Conservation (phyloP, 345 rosid species). For the Rhodamnia rubescens region DNA sequence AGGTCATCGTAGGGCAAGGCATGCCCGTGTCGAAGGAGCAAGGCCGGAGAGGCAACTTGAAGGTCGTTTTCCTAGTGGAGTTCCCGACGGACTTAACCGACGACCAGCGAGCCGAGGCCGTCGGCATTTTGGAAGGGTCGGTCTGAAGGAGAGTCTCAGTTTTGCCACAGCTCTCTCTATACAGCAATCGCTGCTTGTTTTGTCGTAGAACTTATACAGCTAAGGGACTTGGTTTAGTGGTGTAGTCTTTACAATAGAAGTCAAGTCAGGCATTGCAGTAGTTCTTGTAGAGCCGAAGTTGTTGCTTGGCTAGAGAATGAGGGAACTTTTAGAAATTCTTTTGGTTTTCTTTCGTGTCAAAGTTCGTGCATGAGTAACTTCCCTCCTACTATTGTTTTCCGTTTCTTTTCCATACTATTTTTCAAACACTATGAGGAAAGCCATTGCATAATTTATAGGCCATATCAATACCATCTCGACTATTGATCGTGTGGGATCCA, state of each 20-base stretch:
- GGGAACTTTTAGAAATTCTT: background rate
- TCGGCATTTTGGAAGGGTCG: conserved; percentile 34
- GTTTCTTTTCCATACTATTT: background rate
- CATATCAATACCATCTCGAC: background rate
- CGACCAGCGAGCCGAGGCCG: conserved; percentile 32
- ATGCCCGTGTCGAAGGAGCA: conserved; percentile 47
- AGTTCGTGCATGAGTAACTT: background rate
- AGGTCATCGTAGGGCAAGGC: conserved; percentile 42
- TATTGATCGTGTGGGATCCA: too few relatives aligned
- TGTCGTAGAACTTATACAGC: background rate
- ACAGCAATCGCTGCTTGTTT: background rate
- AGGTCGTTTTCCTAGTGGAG: conserved; percentile 25
- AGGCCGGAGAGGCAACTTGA: conserved; percentile 54
- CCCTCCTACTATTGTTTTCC: background rate
- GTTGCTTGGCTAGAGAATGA: background rate
- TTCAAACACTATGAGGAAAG: background rate
- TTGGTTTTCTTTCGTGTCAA: background rate
- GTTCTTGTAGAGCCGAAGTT: background rate
- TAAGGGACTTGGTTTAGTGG: background rate
- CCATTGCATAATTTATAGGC: background rate
- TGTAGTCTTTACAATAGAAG: background rate
- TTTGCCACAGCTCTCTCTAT: background rate
- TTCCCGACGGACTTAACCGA: conserved; percentile 46
- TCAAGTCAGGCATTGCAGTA: background rate
- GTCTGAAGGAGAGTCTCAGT: background rate